phyloP scores from a whole-genome alignment of 164 flowering plant genomes.

The Dillenia suffruticosa region DNA sequence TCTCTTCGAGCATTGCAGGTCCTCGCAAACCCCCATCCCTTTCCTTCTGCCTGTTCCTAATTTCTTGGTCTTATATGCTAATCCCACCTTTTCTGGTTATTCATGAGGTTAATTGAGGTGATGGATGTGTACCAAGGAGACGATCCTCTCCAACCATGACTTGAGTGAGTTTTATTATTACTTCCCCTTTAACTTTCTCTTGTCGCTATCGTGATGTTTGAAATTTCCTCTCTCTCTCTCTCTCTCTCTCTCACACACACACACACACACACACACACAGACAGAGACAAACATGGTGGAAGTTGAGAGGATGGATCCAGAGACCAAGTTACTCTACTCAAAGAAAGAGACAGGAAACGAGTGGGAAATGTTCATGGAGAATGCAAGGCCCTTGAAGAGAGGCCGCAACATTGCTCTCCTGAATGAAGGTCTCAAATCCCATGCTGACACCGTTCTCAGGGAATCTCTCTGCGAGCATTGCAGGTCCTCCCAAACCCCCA shows the following conservation, averaged over 20 bases:
- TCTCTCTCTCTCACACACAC: constrained; percentile 7
- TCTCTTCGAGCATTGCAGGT: constrained; percentile 63
- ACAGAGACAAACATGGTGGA: constrained; percentile 20
- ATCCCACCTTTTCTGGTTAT: background rate
- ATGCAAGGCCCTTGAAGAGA: constrained; percentile 86
- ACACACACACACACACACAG: constrained; percentile 17
- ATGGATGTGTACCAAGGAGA: constrained; percentile 83
- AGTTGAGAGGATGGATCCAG: constrained; percentile 45
- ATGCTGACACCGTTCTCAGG: constrained; percentile 35
- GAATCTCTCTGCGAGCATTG: constrained; percentile 52
- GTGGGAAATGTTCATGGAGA: constrained; percentile 93
- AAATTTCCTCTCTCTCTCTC: constrained; percentile 61
- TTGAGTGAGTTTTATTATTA: constrained; percentile 47
- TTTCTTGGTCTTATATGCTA: background rate
- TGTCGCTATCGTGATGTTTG: constrained; percentile 11
- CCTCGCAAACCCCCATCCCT: background rate
- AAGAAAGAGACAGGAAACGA: constrained; percentile 59
- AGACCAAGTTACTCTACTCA: constrained; percentile 61
- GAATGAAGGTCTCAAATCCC: constrained; percentile 65
- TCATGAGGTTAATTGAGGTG: constrained; percentile 67
- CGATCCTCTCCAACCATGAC: constrained; percentile 88
- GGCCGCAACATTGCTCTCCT: constrained; percentile 71
- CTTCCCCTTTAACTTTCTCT: no score
- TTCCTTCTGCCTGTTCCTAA: background rate
- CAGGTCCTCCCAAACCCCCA: constrained; percentile 26